phyloP scores from a whole-genome alignment of 305 asterid genomes.

The Rubia tinctorum region DNA sequence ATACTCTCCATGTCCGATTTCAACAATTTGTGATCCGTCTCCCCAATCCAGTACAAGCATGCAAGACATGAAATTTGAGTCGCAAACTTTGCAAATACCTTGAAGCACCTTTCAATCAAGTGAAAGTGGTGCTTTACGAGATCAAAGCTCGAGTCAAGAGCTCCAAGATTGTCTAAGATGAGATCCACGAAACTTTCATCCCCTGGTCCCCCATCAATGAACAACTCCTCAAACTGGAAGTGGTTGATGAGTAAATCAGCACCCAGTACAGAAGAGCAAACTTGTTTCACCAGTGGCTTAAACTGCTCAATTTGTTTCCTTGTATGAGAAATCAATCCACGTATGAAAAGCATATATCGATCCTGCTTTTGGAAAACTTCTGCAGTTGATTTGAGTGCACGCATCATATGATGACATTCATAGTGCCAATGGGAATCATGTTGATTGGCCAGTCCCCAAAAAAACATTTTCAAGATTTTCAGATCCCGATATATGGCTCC shows the following conservation, averaged over 20 bases:
- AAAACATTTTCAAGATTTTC: slow-evolving; percentile 4
- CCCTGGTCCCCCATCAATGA: too few relatives aligned
- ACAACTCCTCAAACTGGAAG: background rate
- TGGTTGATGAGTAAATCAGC: background rate
- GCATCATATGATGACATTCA: background rate
- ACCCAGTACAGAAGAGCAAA: background rate
- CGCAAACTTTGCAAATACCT: background rate
- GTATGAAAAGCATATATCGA: too few relatives aligned
- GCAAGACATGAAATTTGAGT: background rate
- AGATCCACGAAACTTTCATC: background rate
- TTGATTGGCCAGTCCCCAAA: background rate
- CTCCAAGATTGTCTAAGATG: background rate
- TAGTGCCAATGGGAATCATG: too few relatives aligned
- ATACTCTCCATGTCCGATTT: background rate
- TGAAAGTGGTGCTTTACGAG: background rate
- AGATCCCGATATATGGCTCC: background rate
- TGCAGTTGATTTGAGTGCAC: background rate
- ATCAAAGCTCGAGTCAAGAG: background rate
- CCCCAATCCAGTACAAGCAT: background rate
- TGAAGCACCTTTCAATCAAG: background rate
- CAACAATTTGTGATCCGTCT: background rate
- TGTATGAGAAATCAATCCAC: background rate
- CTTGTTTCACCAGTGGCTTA: background rate
- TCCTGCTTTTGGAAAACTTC: background rate
- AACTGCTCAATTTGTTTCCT: background rate